phyloP scores from a whole-genome alignment of 129 eudicot genomes.

The Logfia minima region DNA sequence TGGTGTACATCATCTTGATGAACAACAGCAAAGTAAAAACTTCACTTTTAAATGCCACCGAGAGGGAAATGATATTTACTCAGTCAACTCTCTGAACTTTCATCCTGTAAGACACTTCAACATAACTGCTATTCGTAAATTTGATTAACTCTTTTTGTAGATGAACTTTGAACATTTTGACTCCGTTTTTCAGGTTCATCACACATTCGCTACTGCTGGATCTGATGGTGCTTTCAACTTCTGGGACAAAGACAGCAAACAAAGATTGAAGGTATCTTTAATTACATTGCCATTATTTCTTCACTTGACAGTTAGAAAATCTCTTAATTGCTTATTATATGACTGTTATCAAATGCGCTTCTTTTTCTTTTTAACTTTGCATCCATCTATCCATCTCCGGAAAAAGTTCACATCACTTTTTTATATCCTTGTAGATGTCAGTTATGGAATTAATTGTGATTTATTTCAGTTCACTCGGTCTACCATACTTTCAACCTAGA shows the following conservation, averaged over 20 bases:
- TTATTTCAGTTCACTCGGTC: background rate
- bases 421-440: background rate
- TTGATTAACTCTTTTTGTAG: background rate
- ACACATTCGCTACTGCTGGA: conserved; percentile 94
- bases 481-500: background rate
- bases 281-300: background rate
- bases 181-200: conserved; percentile 55
- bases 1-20: conserved; percentile 98
- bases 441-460: conserved; percentile 1
- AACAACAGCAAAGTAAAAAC: conserved; percentile 72
- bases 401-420: background rate
- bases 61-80: conserved; percentile 83
- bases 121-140: conserved; percentile 17
- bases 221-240: conserved; percentile 96
- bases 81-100: conserved; percentile 87
- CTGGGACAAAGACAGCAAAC: conserved; percentile 99
- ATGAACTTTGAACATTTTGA: background rate
- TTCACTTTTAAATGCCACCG: conserved; percentile 97
- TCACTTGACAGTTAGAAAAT: background rate
- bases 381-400: background rate
- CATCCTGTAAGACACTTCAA: conserved; percentile 74
- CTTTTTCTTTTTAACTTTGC: background rate
- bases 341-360: background rate
- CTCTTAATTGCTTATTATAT: background rate
- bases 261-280: conserved; percentile 74